A percentile compares a stretch with the other conserved stretches of the same genome.
phyloP scores from a whole-genome alignment of 1,284 basidiomycete species.

The Fomes fomentarius region DNA sequence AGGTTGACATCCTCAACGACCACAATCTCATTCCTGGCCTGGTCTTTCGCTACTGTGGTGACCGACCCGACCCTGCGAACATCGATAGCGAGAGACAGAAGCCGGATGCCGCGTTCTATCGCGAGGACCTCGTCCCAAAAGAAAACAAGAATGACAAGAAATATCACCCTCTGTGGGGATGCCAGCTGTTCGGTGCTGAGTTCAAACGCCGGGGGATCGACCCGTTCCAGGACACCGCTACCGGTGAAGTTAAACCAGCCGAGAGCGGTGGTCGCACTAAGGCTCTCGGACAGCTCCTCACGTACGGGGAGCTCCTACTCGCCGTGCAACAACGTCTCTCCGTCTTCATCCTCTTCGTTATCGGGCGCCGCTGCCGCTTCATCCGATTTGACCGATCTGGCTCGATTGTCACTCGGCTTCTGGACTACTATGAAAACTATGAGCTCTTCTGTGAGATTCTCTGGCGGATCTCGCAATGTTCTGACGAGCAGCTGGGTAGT shows the following conservation, averaged over 20 bases:
- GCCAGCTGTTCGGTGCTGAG: constrained; percentile 1
- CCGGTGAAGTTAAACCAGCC: background rate
- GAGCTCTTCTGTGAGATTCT: constrained; percentile 3
- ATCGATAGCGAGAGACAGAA: background rate
- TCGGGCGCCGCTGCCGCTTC: constrained; percentile 1
- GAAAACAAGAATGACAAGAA: too few species aligned
- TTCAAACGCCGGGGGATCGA: background rate
- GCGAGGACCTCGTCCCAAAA: background rate
- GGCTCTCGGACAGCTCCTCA: background rate
- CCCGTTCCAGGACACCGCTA: background rate
- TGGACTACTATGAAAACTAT: constrained; percentile 8
- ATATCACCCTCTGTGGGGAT: background rate
- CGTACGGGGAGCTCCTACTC: background rate
- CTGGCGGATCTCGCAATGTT: background rate
- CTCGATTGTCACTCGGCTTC: background rate
- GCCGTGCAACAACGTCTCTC: constrained; percentile 9
- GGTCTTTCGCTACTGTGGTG: background rate
- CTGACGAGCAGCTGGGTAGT: constrained; percentile 2
- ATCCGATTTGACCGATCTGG: constrained; percentile 11
- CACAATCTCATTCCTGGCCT: background rate
- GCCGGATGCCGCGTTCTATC: background rate
- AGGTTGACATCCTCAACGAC: background rate
- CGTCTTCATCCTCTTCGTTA: constrained; percentile 8
- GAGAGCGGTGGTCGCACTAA: background rate
- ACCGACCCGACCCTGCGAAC: background rate